Evolutionary conservation across 129 eudicot genomes (phyloP), one percentile per base, ranked within the genome.

Genomic region (Escallonia rubra): DNA sequence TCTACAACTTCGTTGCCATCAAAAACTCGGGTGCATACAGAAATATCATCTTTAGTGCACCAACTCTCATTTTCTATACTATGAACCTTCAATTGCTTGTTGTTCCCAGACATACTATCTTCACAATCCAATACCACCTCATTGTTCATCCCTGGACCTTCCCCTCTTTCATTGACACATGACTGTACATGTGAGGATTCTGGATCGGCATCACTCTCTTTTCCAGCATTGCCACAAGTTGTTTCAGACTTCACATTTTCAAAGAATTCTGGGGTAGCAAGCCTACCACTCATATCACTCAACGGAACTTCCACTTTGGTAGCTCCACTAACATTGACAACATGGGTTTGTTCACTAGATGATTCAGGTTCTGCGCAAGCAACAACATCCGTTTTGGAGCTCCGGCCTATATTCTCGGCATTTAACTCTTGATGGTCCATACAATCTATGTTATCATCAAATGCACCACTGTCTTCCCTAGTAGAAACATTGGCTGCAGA

Each of bases 331-430:
- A 16, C 65, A 10, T 41, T 8, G 34, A n/a, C 61, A 58, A 4
- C 14, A 2, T 70, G 50, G 58, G 11, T 70, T 48, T n/a, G 59
- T 34, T 38, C 73, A 63, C 51, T 66, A 41, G 67, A 54, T 51
- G 70, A 75, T 53, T 70, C 34, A 12, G 7, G 49, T 38, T 57
- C 52, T 66, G 48, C 52, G n/a, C 58, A 46, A 49, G 52, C 40
- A 39, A 10, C 48, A 53, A 66, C 71, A 8, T 66, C 61, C 52
- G 4, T 14, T n/a, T 53, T 11, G 42, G 61, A 41, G 12, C 10
- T 42, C 39, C 51, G 6, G 40, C 6, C 4, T 40, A 51, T n/a
- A 5, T 15, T 65, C 11, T 63, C 65, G 42, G 13, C 52, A 39
- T 65, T 55, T 47, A 12, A 8, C 46, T 64, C 54, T 3, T 64